These are phyloP conservation scores for Volutella citrinella DNA, from an alignment of 2,329 filamentous ascomycete genomes.

Conservation along the genomic window DNA sequence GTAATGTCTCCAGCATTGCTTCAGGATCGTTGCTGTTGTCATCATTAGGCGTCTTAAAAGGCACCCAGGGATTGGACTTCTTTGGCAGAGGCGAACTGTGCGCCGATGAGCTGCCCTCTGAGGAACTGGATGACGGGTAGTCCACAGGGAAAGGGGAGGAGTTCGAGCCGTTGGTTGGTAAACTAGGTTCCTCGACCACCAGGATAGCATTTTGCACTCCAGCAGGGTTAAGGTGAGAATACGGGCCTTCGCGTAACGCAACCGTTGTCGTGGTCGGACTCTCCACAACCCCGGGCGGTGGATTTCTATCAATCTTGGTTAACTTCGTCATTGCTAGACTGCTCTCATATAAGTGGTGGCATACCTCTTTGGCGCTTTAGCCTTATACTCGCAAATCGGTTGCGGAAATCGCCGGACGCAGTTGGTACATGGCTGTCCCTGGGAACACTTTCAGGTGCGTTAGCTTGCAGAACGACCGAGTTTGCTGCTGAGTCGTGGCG, in stretches of 20 bases:
- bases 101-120: slow-evolving; percentile 1
- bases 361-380: slow-evolving; percentile 21
- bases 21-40: slow-evolving; percentile 26
- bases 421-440: slow-evolving; percentile 52
- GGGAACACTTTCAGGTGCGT: slow-evolving; percentile 43
- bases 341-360: neutral
- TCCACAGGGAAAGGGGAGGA: no score
- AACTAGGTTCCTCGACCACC: slow-evolving; percentile 27
- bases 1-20: slow-evolving; percentile 25
- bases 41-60: slow-evolving; percentile 24
- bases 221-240: slow-evolving; percentile 36
- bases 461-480: no score
- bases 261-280: slow-evolving; percentile 16
- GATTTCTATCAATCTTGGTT: no score
- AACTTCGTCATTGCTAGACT: neutral
- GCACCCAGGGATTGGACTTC: slow-evolving; percentile 17
- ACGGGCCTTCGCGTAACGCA: slow-evolving; percentile 24
- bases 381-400: slow-evolving; percentile 46
- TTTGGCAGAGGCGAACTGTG: neutral
- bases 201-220: slow-evolving; percentile 33
- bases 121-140: slow-evolving; percentile 4
- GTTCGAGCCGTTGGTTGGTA: no score
- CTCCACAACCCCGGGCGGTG: slow-evolving; percentile 5
- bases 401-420: slow-evolving; percentile 51
- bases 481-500: no score